Conservation (phyloP, 345 rosid genomes). For the Eucalyptus decipiens region DNA sequence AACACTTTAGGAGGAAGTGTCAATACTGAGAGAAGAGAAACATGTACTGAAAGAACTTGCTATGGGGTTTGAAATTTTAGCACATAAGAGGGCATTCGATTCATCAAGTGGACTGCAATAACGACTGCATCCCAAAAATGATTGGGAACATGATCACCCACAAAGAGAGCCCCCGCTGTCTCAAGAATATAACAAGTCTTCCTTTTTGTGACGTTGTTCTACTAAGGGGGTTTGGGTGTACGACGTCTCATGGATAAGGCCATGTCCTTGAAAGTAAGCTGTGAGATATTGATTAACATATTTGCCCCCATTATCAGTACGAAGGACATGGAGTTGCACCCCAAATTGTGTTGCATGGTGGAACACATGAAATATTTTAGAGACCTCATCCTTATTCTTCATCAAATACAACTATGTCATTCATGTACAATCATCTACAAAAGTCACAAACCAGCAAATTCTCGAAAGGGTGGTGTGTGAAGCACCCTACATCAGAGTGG, state of each 20-base stretch:
- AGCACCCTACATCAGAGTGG: not conserved
- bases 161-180: not conserved
- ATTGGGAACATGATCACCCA: not conserved
- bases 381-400: not conserved
- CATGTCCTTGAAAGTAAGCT: not conserved
- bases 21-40: not conserved
- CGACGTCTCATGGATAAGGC: not conserved
- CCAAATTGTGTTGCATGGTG: not conserved
- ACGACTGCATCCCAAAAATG: not conserved
- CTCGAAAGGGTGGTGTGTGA: not conserved
- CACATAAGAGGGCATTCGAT: not conserved
- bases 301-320: not conserved
- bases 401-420: not conserved
- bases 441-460: not conserved
- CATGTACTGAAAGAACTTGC: not conserved
- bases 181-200: not conserved
- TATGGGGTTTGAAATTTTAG: not conserved
- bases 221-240: not conserved
- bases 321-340: not conserved
- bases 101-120: not conserved
- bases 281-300: not conserved
- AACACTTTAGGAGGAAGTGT: not conserved
- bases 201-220: not conserved
- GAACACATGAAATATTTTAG: not conserved
- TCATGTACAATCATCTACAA: not conserved